Evolutionary conservation across 768 basidiomycete genomes (phyloP).

Genomic region (Naganishia antarctica): DNA sequence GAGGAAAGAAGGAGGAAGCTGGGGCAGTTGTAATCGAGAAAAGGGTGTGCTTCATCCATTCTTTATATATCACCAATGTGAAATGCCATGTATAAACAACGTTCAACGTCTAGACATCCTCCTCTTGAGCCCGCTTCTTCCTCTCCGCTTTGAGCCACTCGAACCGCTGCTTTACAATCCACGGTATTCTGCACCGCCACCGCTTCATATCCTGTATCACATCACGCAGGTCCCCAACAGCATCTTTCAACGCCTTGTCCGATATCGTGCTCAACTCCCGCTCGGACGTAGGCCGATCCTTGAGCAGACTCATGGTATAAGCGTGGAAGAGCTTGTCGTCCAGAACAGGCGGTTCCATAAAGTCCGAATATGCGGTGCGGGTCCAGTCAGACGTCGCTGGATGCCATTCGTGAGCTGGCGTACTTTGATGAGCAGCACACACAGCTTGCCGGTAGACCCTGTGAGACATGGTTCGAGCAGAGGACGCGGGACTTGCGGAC

Average conservation of each 20-base stretch:
- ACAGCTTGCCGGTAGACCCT: slow-evolving; percentile 3
- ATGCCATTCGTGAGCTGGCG: neutral
- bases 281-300: slow-evolving; percentile 1
- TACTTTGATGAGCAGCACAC: neutral
- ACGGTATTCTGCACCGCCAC: slow-evolving; percentile 7
- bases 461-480: slow-evolving; percentile 8
- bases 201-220: slow-evolving; percentile 5
- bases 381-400: neutral
- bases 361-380: slow-evolving; percentile 6
- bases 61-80: no score
- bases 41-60: no score
- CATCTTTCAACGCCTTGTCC: neutral
- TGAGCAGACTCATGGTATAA: neutral
- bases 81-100: no score
- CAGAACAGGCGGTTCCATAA: slow-evolving; percentile 4
- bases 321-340: slow-evolving; percentile 21
- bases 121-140: neutral
- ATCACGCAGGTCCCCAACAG: neutral
- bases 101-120: neutral
- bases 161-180: slow-evolving; percentile 8
- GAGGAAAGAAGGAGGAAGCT: slow-evolving; percentile 35
- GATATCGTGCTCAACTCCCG: neutral
- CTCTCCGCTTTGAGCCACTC: slow-evolving; percentile 13
- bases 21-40: neutral
- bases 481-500: neutral